Evolutionary conservation across 495 filamentous ascomycete genomes (phyloP).

Genomic region (Annulohypoxylon bovei): DNA sequence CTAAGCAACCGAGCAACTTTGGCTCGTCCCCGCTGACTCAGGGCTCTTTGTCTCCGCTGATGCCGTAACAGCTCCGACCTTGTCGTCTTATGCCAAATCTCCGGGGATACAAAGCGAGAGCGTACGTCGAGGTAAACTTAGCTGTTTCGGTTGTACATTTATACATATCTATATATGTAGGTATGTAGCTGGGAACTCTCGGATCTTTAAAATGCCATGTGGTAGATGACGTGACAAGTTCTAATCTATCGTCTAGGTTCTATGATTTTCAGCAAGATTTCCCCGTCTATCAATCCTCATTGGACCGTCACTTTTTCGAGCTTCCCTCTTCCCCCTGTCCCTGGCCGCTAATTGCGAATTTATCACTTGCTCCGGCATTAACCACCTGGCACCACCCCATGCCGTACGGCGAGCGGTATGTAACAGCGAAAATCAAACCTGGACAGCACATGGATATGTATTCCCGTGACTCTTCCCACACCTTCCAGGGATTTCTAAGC

Average conservation of each 20-base stretch:
- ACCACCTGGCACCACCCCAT: slow-evolving; percentile 24
- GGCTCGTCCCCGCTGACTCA: slow-evolving; percentile 9
- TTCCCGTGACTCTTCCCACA: slow-evolving; percentile 16
- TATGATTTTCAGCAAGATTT: slow-evolving; percentile 10
- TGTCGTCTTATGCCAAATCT: slow-evolving; percentile 12
- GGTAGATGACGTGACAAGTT: slow-evolving; percentile 28
- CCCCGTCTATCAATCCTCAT: slow-evolving; percentile 9
- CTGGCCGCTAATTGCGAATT: slow-evolving; percentile 12
- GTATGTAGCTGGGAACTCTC: not conserved
- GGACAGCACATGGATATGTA: slow-evolving; percentile 24
- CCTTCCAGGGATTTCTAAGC: not conserved
- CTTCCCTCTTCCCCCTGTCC: not conserved
- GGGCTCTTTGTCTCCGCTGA: slow-evolving; percentile 8
- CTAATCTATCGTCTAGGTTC: slow-evolving; percentile 22
- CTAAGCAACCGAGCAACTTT: not conserved
- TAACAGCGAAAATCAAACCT: slow-evolving; percentile 15
- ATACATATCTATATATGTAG: not conserved
- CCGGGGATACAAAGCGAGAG: not conserved
- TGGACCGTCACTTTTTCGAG: slow-evolving; percentile 11
- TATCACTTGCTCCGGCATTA: slow-evolving; percentile 12
- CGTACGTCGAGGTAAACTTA: not conserved
- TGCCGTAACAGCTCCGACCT: slow-evolving; percentile 3
- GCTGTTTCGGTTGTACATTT: not conserved
- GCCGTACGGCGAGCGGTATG: slow-evolving; percentile 13
- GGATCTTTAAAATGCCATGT: slow-evolving; percentile 15